Evolutionary conservation across 2,329 filamentous ascomycete genomes (phyloP).

Genomic region (Fusarium pilosicola): DNA sequence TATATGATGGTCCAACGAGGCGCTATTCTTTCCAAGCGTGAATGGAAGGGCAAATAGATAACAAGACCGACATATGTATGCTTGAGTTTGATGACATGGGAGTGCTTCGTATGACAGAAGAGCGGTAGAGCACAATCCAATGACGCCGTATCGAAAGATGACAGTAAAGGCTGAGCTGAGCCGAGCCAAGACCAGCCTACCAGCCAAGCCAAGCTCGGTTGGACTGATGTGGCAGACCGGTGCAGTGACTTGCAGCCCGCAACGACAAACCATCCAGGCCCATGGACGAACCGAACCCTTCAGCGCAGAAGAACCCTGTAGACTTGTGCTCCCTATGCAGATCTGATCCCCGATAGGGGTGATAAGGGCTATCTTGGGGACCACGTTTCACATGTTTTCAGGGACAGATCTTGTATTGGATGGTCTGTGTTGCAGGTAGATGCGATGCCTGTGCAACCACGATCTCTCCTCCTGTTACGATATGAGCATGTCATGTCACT

Average conservation of each 20-base stretch:
- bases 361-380: conserved; percentile 28
- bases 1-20: not conserved
- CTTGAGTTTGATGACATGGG: not conserved
- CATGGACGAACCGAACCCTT: conserved; percentile 25
- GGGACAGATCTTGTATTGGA: conserved; percentile 10
- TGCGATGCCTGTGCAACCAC: conserved; percentile 3
- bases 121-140: conserved; percentile 18
- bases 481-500: not conserved
- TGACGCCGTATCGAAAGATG: conserved; percentile 30
- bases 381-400: conserved; percentile 38
- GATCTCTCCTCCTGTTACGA: not conserved
- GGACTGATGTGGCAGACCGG: conserved; percentile 24
- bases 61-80: conserved; percentile 17
- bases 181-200: conserved; percentile 4
- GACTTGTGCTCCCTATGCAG: conserved; percentile 16
- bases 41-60: conserved; percentile 8
- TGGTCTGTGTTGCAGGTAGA: conserved; percentile 7
- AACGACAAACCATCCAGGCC: not conserved
- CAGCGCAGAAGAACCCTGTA: conserved; percentile 18
- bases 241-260: conserved; percentile 11
- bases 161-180: conserved; percentile 23
- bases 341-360: conserved; percentile 15
- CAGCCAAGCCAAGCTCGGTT: conserved; percentile 22
- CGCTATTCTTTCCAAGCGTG: not conserved
- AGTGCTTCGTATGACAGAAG: conserved; percentile 5